Evolutionary conservation across 78 protist species (phyloP).

Genomic region (Chrysochromulina tobinii): DNA sequence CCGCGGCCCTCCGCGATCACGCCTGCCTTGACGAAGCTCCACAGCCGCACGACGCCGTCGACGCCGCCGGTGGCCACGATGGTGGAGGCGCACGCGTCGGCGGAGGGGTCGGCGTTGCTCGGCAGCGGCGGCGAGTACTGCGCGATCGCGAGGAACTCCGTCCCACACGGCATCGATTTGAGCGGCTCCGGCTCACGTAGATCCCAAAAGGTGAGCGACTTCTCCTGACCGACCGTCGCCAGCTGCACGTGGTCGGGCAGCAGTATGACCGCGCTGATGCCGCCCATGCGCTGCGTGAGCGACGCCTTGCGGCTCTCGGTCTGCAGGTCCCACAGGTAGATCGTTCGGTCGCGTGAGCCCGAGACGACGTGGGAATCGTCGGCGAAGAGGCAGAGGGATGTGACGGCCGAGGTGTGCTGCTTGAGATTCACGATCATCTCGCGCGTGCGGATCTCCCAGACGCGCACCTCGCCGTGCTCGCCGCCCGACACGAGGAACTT

Average conservation of each 20-base stretch:
- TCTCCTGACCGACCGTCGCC: neutral
- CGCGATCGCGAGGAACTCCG: neutral
- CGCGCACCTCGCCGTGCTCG: slow-evolving; percentile 47
- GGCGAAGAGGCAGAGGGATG: neutral
- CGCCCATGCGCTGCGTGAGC: neutral
- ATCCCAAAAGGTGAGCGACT: slow-evolving; percentile 14
- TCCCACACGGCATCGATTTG: neutral
- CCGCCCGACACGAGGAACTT: slow-evolving; percentile 46
- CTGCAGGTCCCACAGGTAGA: neutral
- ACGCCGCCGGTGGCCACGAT: no score
- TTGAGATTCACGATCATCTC: slow-evolving; percentile 31
- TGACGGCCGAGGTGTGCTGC: slow-evolving; percentile 36
- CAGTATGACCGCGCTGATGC: neutral
- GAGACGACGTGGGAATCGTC: neutral
- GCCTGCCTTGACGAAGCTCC: neutral
- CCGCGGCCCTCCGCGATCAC: slow-evolving; percentile 16
- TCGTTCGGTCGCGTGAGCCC: neutral
- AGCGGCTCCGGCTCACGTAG: neutral
- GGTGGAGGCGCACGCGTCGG: no score
- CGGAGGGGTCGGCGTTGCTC: neutral
- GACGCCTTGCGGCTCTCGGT: neutral
- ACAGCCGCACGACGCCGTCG: slow-evolving; percentile 14
- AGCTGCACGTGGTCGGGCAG: neutral
- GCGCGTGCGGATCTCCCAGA: slow-evolving; percentile 48
- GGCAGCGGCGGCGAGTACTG: slow-evolving; percentile 37